These are phyloP conservation scores for Ottelia alismoides DNA, from an alignment of 106 monocot species.

Conservation along the genomic window DNA sequence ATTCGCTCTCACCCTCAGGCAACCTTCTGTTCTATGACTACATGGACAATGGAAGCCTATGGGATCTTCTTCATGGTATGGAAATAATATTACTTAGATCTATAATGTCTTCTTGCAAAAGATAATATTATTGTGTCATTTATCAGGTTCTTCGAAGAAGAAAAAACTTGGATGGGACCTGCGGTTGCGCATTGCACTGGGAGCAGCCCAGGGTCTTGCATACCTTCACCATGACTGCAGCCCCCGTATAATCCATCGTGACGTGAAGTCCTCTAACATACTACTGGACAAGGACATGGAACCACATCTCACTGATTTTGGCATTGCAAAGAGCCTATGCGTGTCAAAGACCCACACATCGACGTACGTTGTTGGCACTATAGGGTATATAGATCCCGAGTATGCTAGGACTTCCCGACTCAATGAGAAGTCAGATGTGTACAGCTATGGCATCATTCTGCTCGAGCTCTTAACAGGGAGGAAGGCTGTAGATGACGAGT, in stretches of 20 bases:
- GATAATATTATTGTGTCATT: too few species aligned
- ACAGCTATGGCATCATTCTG: slow-evolving; percentile 85
- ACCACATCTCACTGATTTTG: slow-evolving; percentile 90
- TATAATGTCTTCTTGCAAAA: too few species aligned
- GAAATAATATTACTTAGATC: too few species aligned
- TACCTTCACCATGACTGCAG: slow-evolving; percentile 87
- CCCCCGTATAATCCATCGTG: slow-evolving; percentile 86
- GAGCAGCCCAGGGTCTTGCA: slow-evolving; percentile 67
- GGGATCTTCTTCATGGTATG: slow-evolving; percentile 79
- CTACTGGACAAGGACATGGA: slow-evolving; percentile 83
- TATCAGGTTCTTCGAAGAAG: slow-evolving; percentile 58
- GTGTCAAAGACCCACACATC: slow-evolving; percentile 84
- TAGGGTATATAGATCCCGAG: slow-evolving; percentile 95
- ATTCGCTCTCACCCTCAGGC: too few species aligned
- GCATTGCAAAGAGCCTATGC: slow-evolving; percentile 83
- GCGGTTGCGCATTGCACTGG: slow-evolving; percentile 55
- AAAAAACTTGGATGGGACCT: too few species aligned
- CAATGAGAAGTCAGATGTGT: slow-evolving; percentile 95
- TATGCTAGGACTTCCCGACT: slow-evolving; percentile 88
- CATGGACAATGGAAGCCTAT: slow-evolving; percentile 90
- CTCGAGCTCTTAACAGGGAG: slow-evolving; percentile 82
- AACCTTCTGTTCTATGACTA: too few species aligned
- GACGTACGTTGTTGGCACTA: slow-evolving; percentile 91
- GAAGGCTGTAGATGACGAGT: slow-evolving; percentile 83
- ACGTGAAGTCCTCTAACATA: slow-evolving; percentile 94